These are phyloP conservation scores for Geosmithia flava DNA, from an alignment of 2,329 filamentous ascomycete species.

Conservation along the genomic window DNA sequence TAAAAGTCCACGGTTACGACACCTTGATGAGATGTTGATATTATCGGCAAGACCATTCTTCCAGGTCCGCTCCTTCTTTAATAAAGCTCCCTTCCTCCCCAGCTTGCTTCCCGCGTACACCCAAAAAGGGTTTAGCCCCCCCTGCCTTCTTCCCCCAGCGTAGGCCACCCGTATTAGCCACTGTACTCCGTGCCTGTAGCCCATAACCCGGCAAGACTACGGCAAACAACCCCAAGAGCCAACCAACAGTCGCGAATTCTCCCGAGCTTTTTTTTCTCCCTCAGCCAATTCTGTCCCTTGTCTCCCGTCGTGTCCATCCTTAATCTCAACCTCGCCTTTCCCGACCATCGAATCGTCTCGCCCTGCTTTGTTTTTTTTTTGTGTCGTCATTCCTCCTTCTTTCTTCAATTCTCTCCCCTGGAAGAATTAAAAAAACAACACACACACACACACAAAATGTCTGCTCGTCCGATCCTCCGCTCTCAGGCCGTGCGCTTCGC, in stretches of 20 bases:
- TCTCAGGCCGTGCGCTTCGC: constrained; percentile 30
- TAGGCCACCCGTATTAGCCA: too few species aligned
- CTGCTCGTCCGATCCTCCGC: constrained; percentile 31
- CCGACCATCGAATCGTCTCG: too few species aligned
- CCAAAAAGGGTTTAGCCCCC: constrained; percentile 17
- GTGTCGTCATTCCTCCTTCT: constrained; percentile 3
- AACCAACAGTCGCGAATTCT: constrained; percentile 24
- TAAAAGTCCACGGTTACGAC: too few species aligned
- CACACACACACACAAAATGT: constrained; percentile 9
- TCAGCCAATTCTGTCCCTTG: constrained; percentile 9
- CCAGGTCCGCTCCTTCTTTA: neutral
- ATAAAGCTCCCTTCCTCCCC: too few species aligned
- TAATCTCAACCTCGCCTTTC: constrained; percentile 17
- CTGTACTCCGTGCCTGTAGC: neutral
- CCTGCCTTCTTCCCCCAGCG: too few species aligned
- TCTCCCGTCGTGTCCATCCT: neutral
- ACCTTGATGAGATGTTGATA: neutral
- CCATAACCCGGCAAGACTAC: neutral
- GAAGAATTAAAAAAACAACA: constrained; percentile 1
- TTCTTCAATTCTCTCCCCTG: constrained; percentile 1
- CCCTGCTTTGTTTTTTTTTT: constrained; percentile 13
- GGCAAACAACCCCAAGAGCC: neutral
- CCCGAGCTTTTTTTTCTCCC: constrained; percentile 35
- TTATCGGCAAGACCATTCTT: neutral
- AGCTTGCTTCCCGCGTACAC: too few species aligned